Evolutionary conservation across 2,329 filamentous ascomycete genomes (phyloP), one percentile per base, ranked within the genome.

Genomic region (Fusarium incarnatum): DNA sequence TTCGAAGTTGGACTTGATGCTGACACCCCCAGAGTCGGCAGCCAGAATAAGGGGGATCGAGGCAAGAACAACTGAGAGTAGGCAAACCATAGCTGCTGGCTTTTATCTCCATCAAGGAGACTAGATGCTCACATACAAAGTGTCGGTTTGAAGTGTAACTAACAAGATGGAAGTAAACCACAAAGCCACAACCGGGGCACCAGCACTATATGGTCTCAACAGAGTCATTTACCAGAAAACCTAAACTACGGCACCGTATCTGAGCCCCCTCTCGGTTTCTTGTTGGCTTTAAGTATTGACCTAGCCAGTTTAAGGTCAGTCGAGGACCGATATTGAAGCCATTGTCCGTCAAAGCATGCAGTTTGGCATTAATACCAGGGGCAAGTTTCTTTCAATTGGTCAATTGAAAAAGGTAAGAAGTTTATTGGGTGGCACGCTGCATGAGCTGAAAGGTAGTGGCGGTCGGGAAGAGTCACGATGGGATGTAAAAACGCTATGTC

Each of bases 361-460:
- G 27, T 52, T 56, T 20, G 7, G n/a, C 22, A n/a, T 67, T 48
- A 34, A 42, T 47, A 42, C 44, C 60, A 74, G 72, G 72, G 70
- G 62, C 30, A 37, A 27, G 6, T 11, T 6, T 20, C 13, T 34
- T 28, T 7, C 42, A 8, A 74, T 73, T 74, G 72, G 72, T 10
- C 6, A 41, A 22, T 45, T 12, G 45, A 2, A 10, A 20, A 20
- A 28, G 37, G 47, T 60, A 50, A 53, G 56, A 57, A 62, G 32
- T 53, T 32, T 41, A 55, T 56, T 53, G 34, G 46, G n/a, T 34
- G 37, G 10, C 27, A 12, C 16, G 30, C 23, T 71, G 68, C 71
- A 66, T 62, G 64, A 72, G 72, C 72, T 75, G 72, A 72, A 63
- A 12, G 64, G 32, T 52, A 23, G 45, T 54, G 55, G 57, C 57